Conservation (phyloP, 2,329 filamentous ascomycete species). For the Trichoderma breve region DNA sequence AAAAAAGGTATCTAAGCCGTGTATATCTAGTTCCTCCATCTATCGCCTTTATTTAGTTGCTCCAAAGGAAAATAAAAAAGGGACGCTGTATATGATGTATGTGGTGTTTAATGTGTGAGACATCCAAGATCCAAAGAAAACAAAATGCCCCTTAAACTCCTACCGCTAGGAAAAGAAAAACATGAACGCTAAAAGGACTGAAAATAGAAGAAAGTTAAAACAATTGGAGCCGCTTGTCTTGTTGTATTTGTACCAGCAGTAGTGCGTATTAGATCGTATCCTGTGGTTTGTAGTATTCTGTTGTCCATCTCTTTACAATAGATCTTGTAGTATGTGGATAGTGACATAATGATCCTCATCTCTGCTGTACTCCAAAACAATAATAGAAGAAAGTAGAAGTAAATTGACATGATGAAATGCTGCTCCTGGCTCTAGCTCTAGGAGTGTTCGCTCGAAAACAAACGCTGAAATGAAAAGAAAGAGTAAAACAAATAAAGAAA, state of each 20-base stretch:
- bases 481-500: neutral
- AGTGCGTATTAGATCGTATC: neutral
- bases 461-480: neutral
- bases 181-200: neutral
- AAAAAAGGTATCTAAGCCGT: neutral
- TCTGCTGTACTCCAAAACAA: neutral
- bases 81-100: neutral
- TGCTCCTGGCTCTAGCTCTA: neutral
- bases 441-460: neutral
- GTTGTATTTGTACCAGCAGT: neutral
- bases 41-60: neutral
- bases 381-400: neutral
- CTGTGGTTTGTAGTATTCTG: neutral
- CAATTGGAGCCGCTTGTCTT: neutral
- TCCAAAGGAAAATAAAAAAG: neutral
- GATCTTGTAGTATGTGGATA: neutral
- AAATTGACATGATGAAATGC: neutral
- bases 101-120: neutral
- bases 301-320: neutral
- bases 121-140: neutral
- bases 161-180: neutral
- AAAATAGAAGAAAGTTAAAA: neutral
- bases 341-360: neutral
- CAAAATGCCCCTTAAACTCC: neutral
- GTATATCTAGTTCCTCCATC: neutral